phyloP scores from a whole-genome alignment of 148 eudicot genomes.

The Fagopyrum homotropicum region DNA sequence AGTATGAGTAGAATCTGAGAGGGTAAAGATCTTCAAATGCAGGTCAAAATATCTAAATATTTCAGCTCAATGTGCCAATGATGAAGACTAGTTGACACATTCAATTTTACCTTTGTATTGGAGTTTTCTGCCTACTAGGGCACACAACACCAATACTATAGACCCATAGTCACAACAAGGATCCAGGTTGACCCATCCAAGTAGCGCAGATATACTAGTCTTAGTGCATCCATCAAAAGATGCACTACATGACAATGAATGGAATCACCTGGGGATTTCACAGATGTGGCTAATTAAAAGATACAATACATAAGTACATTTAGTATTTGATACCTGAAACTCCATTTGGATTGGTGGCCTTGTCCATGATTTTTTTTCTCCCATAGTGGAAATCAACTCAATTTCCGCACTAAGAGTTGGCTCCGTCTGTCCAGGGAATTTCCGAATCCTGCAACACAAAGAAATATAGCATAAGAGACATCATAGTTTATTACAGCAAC shows the following conservation, averaged over 20 bases:
- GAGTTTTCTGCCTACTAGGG: neutral
- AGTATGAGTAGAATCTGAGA: no score
- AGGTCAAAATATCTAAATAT: neutral
- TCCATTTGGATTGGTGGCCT: constrained; percentile 99
- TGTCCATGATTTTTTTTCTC: constrained; percentile 90
- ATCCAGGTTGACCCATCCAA: neutral
- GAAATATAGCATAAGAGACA: neutral
- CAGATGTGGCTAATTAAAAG: neutral
- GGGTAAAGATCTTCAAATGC: neutral
- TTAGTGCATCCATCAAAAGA: neutral
- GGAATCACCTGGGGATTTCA: neutral
- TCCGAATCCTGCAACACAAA: constrained; percentile 60
- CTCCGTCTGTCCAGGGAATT: constrained; percentile 97
- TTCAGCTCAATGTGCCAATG: neutral
- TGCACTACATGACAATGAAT: neutral
- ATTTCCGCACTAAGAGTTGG: constrained; percentile 96
- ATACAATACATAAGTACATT: neutral
- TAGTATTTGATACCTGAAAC: constrained; percentile 59
- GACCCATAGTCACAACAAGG: neutral
- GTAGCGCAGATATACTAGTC: neutral
- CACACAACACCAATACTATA: neutral
- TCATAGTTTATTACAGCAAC: neutral
- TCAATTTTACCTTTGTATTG: neutral
- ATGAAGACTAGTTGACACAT: neutral
- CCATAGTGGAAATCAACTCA: constrained; percentile 88